phyloP scores from a whole-genome alignment of 1,139 yeast genomes.

The Nakaseomyces bracarensis region DNA sequence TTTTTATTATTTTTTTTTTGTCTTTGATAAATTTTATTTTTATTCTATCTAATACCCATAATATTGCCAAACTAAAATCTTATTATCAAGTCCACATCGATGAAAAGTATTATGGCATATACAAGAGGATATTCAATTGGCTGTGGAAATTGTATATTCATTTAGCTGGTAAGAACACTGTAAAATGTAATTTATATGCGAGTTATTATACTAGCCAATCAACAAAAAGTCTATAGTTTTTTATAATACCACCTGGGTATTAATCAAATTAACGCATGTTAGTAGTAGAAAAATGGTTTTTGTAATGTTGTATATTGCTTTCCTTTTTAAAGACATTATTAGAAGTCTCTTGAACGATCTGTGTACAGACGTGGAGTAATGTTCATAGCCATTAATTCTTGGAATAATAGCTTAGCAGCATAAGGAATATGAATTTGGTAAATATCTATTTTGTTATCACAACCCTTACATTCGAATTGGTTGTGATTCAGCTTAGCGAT shows the following conservation, averaged over 20 bases:
- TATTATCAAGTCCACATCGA: too few species aligned
- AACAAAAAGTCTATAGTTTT: neutral
- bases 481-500: slow-evolving; percentile 95
- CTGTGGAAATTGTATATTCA: too few species aligned
- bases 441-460: slow-evolving; percentile 96
- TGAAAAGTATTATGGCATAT: too few species aligned
- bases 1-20: too few species aligned
- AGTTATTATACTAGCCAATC: neutral
- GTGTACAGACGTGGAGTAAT: slow-evolving; percentile 82
- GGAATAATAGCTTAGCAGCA: slow-evolving; percentile 94
- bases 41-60: too few species aligned
- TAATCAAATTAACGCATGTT: neutral
- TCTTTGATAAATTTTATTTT: too few species aligned
- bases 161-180: too few species aligned
- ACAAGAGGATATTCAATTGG: too few species aligned
- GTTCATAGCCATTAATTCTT: slow-evolving; percentile 98
- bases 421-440: slow-evolving; percentile 96
- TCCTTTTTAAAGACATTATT: slow-evolving; percentile 10
- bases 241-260: slow-evolving; percentile 1
- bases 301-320: neutral
- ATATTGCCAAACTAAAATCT: too few species aligned
- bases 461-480: slow-evolving; percentile 96
- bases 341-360: slow-evolving; percentile 40
- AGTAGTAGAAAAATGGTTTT: neutral
- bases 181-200: too few species aligned